These are phyloP conservation scores for Aspergillus ostianus DNA, from an alignment of 495 filamentous ascomycete species.

Conservation along the genomic window DNA sequence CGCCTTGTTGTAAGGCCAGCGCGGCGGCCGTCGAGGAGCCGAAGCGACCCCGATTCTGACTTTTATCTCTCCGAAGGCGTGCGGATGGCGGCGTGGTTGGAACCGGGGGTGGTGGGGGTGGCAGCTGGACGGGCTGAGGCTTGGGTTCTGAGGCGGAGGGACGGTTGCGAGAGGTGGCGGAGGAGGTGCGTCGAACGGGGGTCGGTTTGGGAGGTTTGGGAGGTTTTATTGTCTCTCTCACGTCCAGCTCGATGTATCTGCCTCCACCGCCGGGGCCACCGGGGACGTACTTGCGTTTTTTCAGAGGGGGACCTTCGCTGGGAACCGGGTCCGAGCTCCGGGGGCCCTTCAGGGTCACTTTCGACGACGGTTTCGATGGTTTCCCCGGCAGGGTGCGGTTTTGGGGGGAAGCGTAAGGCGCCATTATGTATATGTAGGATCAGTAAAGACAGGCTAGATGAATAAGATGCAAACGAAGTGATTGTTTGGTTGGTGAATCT, in stretches of 20 bases:
- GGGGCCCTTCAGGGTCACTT: slow-evolving; percentile 33
- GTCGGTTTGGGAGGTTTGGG: slow-evolving; percentile 18
- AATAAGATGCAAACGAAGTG: slow-evolving; percentile 1
- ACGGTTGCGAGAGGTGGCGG: slow-evolving; percentile 27
- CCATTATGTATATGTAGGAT: slow-evolving; percentile 22
- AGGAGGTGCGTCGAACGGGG: slow-evolving; percentile 26
- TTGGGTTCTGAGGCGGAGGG: slow-evolving; percentile 26
- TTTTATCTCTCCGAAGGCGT: slow-evolving; percentile 52
- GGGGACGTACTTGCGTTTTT: slow-evolving; percentile 66
- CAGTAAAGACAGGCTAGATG: not conserved
- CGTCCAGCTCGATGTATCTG: slow-evolving; percentile 67
- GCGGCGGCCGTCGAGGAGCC: slow-evolving; percentile 82
- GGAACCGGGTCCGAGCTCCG: slow-evolving; percentile 32
- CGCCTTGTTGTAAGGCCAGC: slow-evolving; percentile 80
- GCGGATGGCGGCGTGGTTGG: slow-evolving; percentile 45
- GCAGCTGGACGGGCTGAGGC: slow-evolving; percentile 23
- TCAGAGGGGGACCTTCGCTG: slow-evolving; percentile 47
- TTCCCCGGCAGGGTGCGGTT: slow-evolving; percentile 30
- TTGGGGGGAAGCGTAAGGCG: slow-evolving; percentile 30
- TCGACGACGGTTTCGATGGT: slow-evolving; percentile 34
- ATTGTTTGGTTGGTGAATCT: slow-evolving; percentile 9
- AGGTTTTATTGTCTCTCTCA: slow-evolving; percentile 30
- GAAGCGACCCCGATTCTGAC: slow-evolving; percentile 53
- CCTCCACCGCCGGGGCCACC: slow-evolving; percentile 80
- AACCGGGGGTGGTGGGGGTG: slow-evolving; percentile 38